phyloP scores from a whole-genome alignment of 1,284 basidiomycete species.

The Naganishia sp. region DNA sequence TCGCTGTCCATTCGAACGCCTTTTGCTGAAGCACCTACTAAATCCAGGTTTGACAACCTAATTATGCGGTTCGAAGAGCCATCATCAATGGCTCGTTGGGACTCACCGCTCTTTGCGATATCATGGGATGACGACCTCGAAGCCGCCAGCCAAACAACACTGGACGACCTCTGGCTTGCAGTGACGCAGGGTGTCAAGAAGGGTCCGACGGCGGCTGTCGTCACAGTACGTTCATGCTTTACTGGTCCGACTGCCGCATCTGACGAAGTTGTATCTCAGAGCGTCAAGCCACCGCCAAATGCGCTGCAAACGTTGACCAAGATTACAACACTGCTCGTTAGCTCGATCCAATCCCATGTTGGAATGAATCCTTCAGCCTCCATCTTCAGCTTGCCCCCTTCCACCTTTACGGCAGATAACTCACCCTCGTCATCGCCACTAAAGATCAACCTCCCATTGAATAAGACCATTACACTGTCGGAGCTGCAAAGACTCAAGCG shows the following conservation, averaged over 20 bases:
- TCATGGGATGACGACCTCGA: slow-evolving; percentile 74
- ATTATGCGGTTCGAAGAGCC: slow-evolving; percentile 91
- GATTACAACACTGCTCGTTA: slow-evolving; percentile 66
- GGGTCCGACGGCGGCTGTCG: slow-evolving; percentile 83
- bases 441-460: slow-evolving; percentile 61
- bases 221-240: slow-evolving; percentile 61
- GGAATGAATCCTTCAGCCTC: slow-evolving; percentile 58
- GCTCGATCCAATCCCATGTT: slow-evolving; percentile 62
- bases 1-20: slow-evolving; percentile 7
- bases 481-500: slow-evolving; percentile 83
- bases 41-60: slow-evolving; percentile 70
- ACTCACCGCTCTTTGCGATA: slow-evolving; percentile 87
- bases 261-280: slow-evolving; percentile 55
- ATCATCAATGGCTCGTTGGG: slow-evolving; percentile 95
- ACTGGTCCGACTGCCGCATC: neutral
- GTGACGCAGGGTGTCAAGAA: slow-evolving; percentile 76
- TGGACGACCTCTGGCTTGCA: slow-evolving; percentile 75
- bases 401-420: slow-evolving; percentile 56
- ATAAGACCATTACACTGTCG: slow-evolving; percentile 71
- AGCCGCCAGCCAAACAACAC: slow-evolving; percentile 71
- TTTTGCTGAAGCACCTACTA: slow-evolving; percentile 11
- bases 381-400: slow-evolving; percentile 61
- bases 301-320: slow-evolving; percentile 76
- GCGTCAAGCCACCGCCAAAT: slow-evolving; percentile 73
- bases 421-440: slow-evolving; percentile 5